phyloP scores from a whole-genome alignment of 768 basidiomycete species.

The Mrakia frigida region DNA sequence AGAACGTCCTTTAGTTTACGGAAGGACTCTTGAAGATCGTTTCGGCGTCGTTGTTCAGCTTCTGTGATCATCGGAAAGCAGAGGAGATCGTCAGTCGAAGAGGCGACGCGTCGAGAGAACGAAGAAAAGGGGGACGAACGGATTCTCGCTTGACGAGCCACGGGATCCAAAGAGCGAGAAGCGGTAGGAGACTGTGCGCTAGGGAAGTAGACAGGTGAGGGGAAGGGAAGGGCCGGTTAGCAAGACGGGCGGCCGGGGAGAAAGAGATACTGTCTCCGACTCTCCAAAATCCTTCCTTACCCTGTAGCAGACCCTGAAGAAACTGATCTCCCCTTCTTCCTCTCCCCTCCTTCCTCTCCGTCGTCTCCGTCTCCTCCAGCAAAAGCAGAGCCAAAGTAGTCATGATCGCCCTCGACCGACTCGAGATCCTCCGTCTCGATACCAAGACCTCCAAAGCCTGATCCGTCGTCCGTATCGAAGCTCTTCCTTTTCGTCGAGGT shows the following conservation, averaged over 20 bases:
- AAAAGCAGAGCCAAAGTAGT: neutral
- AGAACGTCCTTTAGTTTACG: neutral
- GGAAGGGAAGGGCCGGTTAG: neutral
- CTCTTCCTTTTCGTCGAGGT: neutral
- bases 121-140: neutral
- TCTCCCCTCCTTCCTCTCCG: neutral
- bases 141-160: neutral
- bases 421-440: neutral
- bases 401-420: neutral
- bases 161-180: too few species aligned
- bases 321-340: neutral
- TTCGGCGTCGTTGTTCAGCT: neutral
- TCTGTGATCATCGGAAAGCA: neutral
- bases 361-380: neutral
- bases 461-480: neutral
- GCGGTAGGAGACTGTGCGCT: neutral
- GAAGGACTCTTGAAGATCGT: neutral
- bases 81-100: neutral
- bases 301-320: neutral
- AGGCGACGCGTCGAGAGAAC: neutral
- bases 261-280: neutral
- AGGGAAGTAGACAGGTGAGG: neutral
- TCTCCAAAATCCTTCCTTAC: neutral
- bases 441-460: neutral
- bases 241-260: too few species aligned